phyloP scores from a whole-genome alignment of 1,139 yeast species.

The Magnusiomyces paraingens region DNA sequence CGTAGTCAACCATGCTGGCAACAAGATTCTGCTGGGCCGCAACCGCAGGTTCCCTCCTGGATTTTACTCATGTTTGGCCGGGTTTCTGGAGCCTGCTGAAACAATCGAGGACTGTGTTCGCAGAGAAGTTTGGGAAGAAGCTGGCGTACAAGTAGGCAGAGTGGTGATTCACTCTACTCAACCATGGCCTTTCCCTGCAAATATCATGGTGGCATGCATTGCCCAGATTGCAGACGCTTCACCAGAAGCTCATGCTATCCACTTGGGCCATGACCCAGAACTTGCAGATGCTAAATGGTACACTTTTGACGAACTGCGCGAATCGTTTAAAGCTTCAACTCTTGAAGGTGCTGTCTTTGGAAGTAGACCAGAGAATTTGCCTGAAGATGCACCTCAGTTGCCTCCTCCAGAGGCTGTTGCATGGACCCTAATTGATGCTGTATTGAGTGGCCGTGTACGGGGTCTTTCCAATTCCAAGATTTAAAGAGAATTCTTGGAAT shows the following conservation, averaged over 20 bases:
- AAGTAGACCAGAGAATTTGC: slow-evolving; percentile 20
- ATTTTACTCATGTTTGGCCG: slow-evolving; percentile 79
- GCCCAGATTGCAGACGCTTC: slow-evolving; percentile 60
- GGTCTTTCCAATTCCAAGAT: slow-evolving; percentile 7
- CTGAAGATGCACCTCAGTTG: slow-evolving; percentile 32
- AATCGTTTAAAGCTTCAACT: slow-evolving; percentile 16
- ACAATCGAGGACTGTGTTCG: slow-evolving; percentile 82
- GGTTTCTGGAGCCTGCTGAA: slow-evolving; percentile 94
- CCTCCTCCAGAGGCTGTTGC: slow-evolving; percentile 51
- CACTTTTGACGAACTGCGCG: slow-evolving; percentile 46
- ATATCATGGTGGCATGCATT: slow-evolving; percentile 87
- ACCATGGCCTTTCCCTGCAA: slow-evolving; percentile 97
- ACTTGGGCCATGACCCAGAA: slow-evolving; percentile 79
- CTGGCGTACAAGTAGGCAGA: slow-evolving; percentile 64
- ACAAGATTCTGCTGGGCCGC: slow-evolving; percentile 65
- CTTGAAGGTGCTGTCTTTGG: slow-evolving; percentile 11
- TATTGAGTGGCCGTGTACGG: slow-evolving; percentile 23
- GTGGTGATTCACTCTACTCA: slow-evolving; percentile 65
- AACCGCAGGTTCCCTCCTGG: slow-evolving; percentile 49
- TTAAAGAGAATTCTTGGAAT: background rate
- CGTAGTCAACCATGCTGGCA: slow-evolving; percentile 53
- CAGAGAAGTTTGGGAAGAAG: slow-evolving; percentile 92
- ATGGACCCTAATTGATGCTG: slow-evolving; percentile 36
- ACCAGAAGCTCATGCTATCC: slow-evolving; percentile 42
- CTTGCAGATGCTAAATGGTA: slow-evolving; percentile 83